Base-by-base conservation (phyloP, 371 early-diverging fungal species). In the Umbelopsis sp. region DNA sequence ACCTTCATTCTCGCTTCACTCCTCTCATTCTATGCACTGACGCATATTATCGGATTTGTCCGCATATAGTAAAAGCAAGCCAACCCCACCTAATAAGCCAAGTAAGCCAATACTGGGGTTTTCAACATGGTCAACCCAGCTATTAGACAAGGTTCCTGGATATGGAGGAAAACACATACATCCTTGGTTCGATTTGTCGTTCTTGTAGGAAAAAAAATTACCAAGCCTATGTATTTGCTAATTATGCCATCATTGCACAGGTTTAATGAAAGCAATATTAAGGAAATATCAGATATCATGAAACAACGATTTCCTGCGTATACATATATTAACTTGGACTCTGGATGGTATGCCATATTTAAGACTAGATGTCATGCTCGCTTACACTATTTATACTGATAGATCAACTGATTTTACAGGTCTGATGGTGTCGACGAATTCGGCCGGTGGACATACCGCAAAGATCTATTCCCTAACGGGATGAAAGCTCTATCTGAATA, bases 121-220 rank as follows among this genome's bases (percentile, higher is more conserved):
- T 46, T 82, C 82, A 7, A 82, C 82, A 24, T 82, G 82, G 82
- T 82, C 82, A 5, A 72, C 80, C 8, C 82, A 82, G 65, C 45
- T 82, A 16, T 65, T 82, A 12, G 80, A 82, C 57, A 73, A 73
- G 63, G 74, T 80, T 1, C 76, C 78, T 53, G 82, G 82, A 11
- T 82, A 82, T 63, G 82, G 82, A 11, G 82, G 82, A 20, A 67
- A 63, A 35, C 70, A 72, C 32, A 64, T 65, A 10, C 37, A 72
- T 35, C 77, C 77, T 29, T 76, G 77, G 74, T 73, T 69, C 29
- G 12, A 22, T 18, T 18, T 3, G 57, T 37, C 29, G 29, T 57
- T 29, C 35, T 35, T 0, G 37, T 18, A 14, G 35, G 29, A 29
- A 29, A 18, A 35, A 48, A 10, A 7, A 16, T 48, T 48, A n/a